phyloP scores from a whole-genome alignment of 2,329 filamentous ascomycete genomes.

The Ophiostoma novo-ulmi region DNA sequence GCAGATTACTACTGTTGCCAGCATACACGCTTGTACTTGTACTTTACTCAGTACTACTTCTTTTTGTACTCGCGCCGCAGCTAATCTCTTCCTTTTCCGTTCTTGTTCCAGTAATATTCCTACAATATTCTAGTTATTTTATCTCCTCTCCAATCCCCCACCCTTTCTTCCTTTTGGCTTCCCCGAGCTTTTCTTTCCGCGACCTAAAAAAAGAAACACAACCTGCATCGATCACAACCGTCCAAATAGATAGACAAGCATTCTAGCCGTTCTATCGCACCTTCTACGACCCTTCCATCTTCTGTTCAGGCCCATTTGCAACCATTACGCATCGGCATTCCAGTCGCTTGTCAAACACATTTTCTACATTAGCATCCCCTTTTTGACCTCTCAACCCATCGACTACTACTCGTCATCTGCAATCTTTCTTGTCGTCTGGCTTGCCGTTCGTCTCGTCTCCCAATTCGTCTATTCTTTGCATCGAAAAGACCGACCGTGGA shows the following conservation, averaged over 20 bases:
- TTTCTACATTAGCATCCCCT: slow-evolving; percentile 13
- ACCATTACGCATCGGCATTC: slow-evolving; percentile 2
- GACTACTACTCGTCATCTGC: background rate
- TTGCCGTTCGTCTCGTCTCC: background rate
- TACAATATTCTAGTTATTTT: slow-evolving; percentile 17
- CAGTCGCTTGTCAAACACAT: background rate
- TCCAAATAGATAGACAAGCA: slow-evolving; percentile 15
- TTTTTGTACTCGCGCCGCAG: too few species aligned
- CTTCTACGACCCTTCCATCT: slow-evolving; percentile 13
- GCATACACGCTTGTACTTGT: background rate
- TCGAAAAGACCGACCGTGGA: background rate
- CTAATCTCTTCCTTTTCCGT: too few species aligned
- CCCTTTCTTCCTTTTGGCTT: slow-evolving; percentile 19
- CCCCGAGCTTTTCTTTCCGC: slow-evolving; percentile 17
- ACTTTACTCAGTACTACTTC: background rate
- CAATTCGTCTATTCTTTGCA: background rate
- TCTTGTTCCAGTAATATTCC: too few species aligned
- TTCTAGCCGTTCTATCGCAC: slow-evolving; percentile 17
- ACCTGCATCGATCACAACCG: slow-evolving; percentile 18
- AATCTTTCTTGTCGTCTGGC: background rate
- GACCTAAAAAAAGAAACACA: slow-evolving; percentile 29
- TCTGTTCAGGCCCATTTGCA: background rate
- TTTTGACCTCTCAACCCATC: background rate
- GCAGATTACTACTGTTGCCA: background rate
- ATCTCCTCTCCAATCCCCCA: slow-evolving; percentile 21